Evolutionary conservation across 1,284 basidiomycete species (phyloP), one percentile per base, ranked within the genome.

Genomic region (Apiotrichum domesticum): DNA sequence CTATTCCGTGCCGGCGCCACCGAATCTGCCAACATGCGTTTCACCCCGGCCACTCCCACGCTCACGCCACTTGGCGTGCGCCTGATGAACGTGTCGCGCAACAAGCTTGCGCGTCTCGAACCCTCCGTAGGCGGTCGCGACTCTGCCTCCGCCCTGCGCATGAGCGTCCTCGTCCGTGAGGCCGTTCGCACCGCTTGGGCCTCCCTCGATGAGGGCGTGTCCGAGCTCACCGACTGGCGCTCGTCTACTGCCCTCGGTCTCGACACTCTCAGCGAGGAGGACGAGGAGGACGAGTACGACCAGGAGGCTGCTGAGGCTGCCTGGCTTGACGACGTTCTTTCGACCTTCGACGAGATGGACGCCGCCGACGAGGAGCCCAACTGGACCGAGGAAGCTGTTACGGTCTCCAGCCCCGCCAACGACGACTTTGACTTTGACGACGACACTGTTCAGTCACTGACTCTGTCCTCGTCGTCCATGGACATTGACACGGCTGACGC

Each of bases 31-130:
- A 57, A 61, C 35, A 74, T 74, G 72, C 66, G 68, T 40, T 74
- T 73, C 66, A 57, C 63, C 7, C 48, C 64, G 44, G 53, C 62
- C 34, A 45, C 65, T 29, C 70, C 71, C 34, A 50, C 64, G 42
- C 66, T 74, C 51, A 74, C 73, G 52, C 71, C 73, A 6, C 59
- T 73, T 9, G 73, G 73, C 35, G 61, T 66, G 57, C 63, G 70
- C 46, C 67, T 74, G 48, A 67, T 74, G 37, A 52, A 58, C 52
- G 55, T 73, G 44, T 74, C 73, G 49, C 67, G 70, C 59, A 54
- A 47, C 39, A 74, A 74, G 63, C 67, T 74, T 39, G 57, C 59
- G 50, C 29, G 46, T 35, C 64, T 73, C 54, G 73, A 73, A 29
- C 51, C 60, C 6, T 52, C 56, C 11, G 46, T 64, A 15, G 66